Percentiles rank a stretch among this genome's conserved stretches.
phyloP scores from a whole-genome alignment of 2,329 filamentous ascomycete genomes.

The Verticillium tricorpus region DNA sequence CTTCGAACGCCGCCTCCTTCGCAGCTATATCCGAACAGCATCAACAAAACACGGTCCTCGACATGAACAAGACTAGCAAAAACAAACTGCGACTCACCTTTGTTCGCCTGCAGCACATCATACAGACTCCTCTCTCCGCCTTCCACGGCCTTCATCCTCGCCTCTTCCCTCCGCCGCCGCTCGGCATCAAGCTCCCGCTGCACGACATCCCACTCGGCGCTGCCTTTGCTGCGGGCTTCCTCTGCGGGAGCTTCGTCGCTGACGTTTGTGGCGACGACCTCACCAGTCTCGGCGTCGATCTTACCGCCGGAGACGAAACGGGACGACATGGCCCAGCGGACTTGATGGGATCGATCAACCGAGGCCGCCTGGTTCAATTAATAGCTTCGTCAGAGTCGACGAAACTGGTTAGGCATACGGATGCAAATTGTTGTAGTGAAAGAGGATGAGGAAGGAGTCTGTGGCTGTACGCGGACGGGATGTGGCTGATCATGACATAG shows the following conservation, averaged over 20 bases:
- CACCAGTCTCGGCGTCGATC: slow-evolving; percentile 31
- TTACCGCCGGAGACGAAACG: slow-evolving; percentile 54
- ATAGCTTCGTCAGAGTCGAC: no score
- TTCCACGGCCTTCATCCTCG: slow-evolving; percentile 35
- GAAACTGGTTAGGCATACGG: no score
- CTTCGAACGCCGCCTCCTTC: slow-evolving; percentile 79
- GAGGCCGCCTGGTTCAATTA: no score
- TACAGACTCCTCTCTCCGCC: slow-evolving; percentile 59
- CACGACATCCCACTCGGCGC: slow-evolving; percentile 58
- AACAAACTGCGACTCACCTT: slow-evolving; percentile 46
- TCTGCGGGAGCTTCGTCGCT: slow-evolving; percentile 19
- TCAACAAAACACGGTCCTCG: background rate
- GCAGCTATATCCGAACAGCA: slow-evolving; percentile 45
- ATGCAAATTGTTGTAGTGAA: no score
- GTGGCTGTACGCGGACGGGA: no score
- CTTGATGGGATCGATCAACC: background rate
- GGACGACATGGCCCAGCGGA: slow-evolving; percentile 35
- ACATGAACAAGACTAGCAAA: slow-evolving; percentile 1
- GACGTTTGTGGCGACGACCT: background rate
- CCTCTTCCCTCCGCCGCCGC: slow-evolving; percentile 48
- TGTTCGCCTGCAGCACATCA: slow-evolving; percentile 76
- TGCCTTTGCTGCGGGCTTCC: slow-evolving; percentile 16
- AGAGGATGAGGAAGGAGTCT: no score
- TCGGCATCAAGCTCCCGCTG: slow-evolving; percentile 61
- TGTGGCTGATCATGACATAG: no score